Evolutionary conservation across 1,139 yeast genomes (phyloP).

Genomic region (Geotrichum macrosporum): DNA sequence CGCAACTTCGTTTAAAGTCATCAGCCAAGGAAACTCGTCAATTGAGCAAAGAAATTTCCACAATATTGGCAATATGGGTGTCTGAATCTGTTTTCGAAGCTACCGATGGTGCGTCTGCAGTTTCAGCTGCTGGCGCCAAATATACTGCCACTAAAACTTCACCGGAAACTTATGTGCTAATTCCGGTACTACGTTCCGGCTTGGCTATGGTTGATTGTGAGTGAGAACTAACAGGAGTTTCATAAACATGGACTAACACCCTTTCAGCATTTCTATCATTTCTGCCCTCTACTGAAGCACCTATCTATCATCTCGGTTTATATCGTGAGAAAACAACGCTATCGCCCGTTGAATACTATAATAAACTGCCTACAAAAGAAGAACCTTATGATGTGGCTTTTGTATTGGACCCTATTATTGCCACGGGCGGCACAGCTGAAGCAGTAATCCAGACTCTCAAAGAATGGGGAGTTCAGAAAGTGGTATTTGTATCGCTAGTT

Average conservation of each 20-base stretch:
- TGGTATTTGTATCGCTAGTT: conserved; percentile 33
- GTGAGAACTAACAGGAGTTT: conserved; percentile 1
- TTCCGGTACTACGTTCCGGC: conserved; percentile 38
- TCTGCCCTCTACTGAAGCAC: conserved; percentile 34
- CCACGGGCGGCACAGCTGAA: conserved; percentile 39
- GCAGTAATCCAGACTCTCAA: conserved; percentile 36
- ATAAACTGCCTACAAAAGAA: conserved; percentile 34
- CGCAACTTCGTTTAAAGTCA: conserved; percentile 30
- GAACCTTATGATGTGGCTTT: conserved; percentile 31
- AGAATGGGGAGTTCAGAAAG: conserved; percentile 38
- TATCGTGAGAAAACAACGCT: conserved; percentile 36
- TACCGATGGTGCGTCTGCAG: conserved; percentile 10
- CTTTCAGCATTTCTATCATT: conserved; percentile 29
- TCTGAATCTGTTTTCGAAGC: conserved; percentile 24
- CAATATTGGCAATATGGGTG: conserved; percentile 36
- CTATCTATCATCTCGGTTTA: conserved; percentile 37
- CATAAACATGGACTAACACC: background rate
- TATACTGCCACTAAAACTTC: conserved; percentile 22
- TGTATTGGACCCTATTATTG: conserved; percentile 38
- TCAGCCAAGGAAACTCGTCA: conserved; percentile 29
- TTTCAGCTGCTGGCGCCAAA: conserved; percentile 29
- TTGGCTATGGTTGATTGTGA: conserved; percentile 34
- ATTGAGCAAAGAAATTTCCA: conserved; percentile 31
- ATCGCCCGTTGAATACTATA: conserved; percentile 39
- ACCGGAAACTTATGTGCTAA: conserved; percentile 31